Evolutionary conservation across 2,329 filamentous ascomycete genomes (phyloP), one percentile per base, ranked within the genome.

Genomic region (Colletotrichum camelliae): DNA sequence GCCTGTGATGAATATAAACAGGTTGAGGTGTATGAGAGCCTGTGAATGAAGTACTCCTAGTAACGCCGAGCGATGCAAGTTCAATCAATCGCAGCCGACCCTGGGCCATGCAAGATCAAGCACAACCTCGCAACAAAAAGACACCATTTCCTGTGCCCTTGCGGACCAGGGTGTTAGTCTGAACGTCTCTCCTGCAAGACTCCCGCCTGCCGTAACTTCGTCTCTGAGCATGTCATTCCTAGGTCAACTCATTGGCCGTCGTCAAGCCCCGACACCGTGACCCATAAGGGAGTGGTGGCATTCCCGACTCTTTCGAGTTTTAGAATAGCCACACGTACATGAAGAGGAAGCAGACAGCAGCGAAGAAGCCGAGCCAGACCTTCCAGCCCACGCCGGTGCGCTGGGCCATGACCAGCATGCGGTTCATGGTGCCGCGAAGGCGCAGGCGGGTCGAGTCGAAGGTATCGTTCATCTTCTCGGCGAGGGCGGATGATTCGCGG

Each of bases 371-470:
- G 67, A 98, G 84, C 97, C 97, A 99, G 73, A 96, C 94, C 85
- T 92, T 96, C 97, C 97, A 99, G 81, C 96, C 94, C 12, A 99
- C 93, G n/a, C 97, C 97, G 3, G 96, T 98, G 81, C 93, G 90
- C 87, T 98, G 92, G 6, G 97, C 97, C 97, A 99, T 99, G 70
- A 96, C 83, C 79, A 98, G 86, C 97, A 99, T 99, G 75, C 96
- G 90, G 83, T 95, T 98, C 97, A 99, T 98, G 21, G 97, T 98
- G 70, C 96, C 96, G 60, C 93, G 91, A 77, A 99, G 88, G 78
- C 94, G 91, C 68, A 96, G 86, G 39, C 96, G 89, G 69, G 96
- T 97, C 80, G 91, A 92, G 83, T 98, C 96, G 83, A 98, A 99
- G 7, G 92, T 91, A 82, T 98, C 95, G 85, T 98, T 98, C 93